Base-by-base conservation (phyloP, 164 flowering plant genomes). In the Tetrastigma voinierianum region DNA sequence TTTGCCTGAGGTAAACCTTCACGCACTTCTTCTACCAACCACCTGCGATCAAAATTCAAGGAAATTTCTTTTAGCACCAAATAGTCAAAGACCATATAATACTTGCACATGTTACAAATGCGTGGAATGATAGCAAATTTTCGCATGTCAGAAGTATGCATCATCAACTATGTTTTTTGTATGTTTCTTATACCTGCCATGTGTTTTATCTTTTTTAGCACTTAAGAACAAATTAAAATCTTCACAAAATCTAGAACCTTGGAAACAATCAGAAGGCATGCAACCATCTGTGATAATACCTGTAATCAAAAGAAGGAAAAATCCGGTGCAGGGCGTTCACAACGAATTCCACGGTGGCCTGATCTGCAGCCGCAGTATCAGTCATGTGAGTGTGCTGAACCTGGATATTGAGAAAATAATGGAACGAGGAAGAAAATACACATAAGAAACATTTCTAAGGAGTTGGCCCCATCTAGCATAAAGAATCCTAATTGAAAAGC, bases 361-460 rank as follows among this genome's bases (percentile, higher is more conserved):
- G 80, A 82, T 95, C 99, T 71, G 90, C 92, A 70, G 87, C 89
- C 0, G 97, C 97, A 59, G 96, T 95, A 79, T 95, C 97, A 47
- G 99, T 92, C 94, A 95, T 81, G 82, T 95, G 99, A 79, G 91
- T 77, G 73, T 95, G 99, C 75, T 95, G 99, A 74, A 95, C 94
- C 99, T 95, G 91, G 51, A 76, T 70, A 57, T 67, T 45, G 58
- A 70, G 21, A 51, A 44, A 52, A 65, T 65, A 69, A 48, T 32
- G 17, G 57, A 46, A 65, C 20, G 59, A 47, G 16, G 48, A 47
- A 14, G 17, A 9, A 32, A 55, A 25, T 15, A 18, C 25, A 40
- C 12, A 61, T 51, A 17, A 47, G 54, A 57, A 51, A 57, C 8
- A 48, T 64, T 62, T 1, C 21, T 18, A 15, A 58, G 17, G 66